phyloP scores from a whole-genome alignment of 257 asterid genomes.

The Nicotiana attenuata region DNA sequence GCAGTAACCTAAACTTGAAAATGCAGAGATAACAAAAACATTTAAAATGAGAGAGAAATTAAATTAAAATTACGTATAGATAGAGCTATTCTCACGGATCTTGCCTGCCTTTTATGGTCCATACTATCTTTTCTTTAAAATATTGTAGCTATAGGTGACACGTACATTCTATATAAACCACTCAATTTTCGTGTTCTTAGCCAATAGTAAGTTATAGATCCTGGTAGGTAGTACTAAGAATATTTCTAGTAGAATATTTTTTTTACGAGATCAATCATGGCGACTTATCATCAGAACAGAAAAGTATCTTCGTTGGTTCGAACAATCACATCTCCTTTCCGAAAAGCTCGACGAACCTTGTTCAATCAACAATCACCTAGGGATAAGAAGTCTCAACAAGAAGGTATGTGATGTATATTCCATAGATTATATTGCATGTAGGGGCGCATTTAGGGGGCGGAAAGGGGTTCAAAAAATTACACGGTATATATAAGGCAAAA shows the following conservation, averaged over 20 bases:
- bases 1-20: neutral
- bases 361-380: constrained; percentile 24
- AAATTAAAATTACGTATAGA: neutral
- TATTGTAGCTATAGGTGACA: neutral
- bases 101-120: constrained; percentile 19
- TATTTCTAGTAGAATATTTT: neutral
- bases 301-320: constrained; percentile 22
- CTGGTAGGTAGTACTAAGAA: neutral
- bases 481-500: too few species aligned
- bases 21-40: neutral
- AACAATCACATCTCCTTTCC: constrained; percentile 27
- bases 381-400: constrained; percentile 20
- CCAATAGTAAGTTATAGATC: neutral
- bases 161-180: constrained; percentile 1
- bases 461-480: too few species aligned
- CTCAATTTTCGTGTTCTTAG: neutral
- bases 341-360: constrained; percentile 33
- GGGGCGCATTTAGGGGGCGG: too few species aligned
- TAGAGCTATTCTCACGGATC: constrained; percentile 34
- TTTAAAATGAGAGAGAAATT: neutral
- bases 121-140: neutral
- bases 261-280: neutral
- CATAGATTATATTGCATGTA: neutral
- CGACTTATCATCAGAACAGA: neutral
- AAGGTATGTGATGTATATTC: constrained; percentile 12